Base-by-base conservation (phyloP, 2,329 filamentous ascomycete species). In the Gliomastix tumulicola region DNA sequence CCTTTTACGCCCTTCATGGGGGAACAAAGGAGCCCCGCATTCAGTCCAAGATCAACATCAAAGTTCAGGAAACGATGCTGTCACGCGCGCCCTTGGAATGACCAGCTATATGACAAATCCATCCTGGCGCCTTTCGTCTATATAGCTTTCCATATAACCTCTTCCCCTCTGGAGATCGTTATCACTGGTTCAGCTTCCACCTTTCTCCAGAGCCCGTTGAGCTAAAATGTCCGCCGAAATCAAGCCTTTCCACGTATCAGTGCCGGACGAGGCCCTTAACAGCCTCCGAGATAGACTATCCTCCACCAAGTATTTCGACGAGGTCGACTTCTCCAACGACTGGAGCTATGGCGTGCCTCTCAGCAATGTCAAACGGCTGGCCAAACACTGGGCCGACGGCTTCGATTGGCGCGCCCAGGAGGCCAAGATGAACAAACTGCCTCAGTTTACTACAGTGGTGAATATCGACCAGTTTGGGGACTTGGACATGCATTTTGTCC, bases 331-430 rank as follows among this genome's bases (percentile, higher is more conserved):
- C 38, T 52, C 53, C 9, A 50, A 62, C 16, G 49, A 54, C 35
- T 56, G 50, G 49, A 36, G 41, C 17, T 59, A 53, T 18, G 61
- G 61, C 18, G 41, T 54, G 1, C 42, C 58, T 1, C 47, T 51
- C 10, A 45, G 48, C 18, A 54, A 61, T 13, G 44, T 64, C 19
- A 51, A 49, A 30, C 54, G 63, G 5, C 49, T 68, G 12, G 53
- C 50, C 2, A 40, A 47, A 3, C 50, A 59, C 41, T 67, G 63
- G 63, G 44, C 43, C 19, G 45, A 59, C 8, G 66, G 68, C n/a
- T 84, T 74, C 53, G 68, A 82, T 47, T 85, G 79, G 80, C 67
- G 76, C 9, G 61, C 63, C 19, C 63, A 69, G 13, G 80, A 85
- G 52, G 57, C 63, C 5, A 63, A 66, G 35, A 48, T 84, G 7